These are phyloP conservation scores for Xylariaceae sp. DNA, from an alignment of 2,329 filamentous ascomycete species.

Conservation along the genomic window DNA sequence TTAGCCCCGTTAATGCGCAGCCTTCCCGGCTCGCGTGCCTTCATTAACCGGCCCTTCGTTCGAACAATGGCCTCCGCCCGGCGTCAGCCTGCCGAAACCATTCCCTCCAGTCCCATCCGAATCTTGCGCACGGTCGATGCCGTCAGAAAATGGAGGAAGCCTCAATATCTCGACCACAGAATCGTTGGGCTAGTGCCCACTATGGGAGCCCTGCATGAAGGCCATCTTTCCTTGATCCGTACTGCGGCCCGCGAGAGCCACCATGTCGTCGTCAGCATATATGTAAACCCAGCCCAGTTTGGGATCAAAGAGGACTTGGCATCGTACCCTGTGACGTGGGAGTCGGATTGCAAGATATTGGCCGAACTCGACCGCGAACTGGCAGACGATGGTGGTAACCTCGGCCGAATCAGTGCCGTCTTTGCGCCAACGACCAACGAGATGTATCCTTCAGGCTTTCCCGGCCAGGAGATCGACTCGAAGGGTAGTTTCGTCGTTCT, in stretches of 20 bases:
- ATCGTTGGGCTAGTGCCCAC: constrained; percentile 90
- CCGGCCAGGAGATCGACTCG: constrained; percentile 70
- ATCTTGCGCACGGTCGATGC: constrained; percentile 76
- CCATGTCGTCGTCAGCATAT: constrained; percentile 87
- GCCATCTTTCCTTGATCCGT: constrained; percentile 84
- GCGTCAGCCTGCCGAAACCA: constrained; percentile 43
- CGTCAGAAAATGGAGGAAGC: constrained; percentile 70
- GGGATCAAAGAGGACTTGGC: constrained; percentile 84
- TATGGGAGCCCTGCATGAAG: constrained; percentile 95
- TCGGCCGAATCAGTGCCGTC: constrained; percentile 76
- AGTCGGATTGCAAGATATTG: constrained; percentile 70
- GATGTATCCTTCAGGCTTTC: constrained; percentile 87
- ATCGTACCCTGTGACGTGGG: constrained; percentile 91
- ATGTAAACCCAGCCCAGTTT: constrained; percentile 97
- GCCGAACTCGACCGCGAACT: constrained; percentile 71
- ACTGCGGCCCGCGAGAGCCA: constrained; percentile 82
- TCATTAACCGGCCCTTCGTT: constrained; percentile 6
- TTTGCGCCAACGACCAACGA: constrained; percentile 81
- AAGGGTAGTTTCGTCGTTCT: constrained; percentile 90
- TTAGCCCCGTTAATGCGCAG: constrained; percentile 26
- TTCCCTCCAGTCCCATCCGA: constrained; percentile 63
- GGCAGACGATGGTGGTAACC: constrained; percentile 58
- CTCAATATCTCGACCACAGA: constrained; percentile 66
- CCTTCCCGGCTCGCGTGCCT: constrained; percentile 28
- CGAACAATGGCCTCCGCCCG: constrained; percentile 31